phyloP scores from a whole-genome alignment of 1,284 basidiomycete species.

The Meripilus lineatus region DNA sequence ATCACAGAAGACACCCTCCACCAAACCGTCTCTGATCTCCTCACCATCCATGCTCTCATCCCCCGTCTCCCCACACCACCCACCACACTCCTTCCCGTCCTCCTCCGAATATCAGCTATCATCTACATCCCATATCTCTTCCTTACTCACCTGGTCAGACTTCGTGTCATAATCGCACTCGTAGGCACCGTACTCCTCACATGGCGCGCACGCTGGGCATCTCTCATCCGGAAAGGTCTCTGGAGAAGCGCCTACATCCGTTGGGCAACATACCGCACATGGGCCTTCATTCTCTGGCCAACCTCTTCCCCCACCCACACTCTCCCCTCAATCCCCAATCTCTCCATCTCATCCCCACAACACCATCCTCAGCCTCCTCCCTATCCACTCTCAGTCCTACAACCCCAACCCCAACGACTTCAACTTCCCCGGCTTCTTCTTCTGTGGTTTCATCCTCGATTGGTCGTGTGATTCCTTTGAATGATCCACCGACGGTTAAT shows the following conservation, averaged over 20 bases:
- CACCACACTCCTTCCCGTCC: constrained; percentile 18
- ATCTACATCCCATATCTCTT: constrained; percentile 58
- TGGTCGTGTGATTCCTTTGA: too few relatives aligned
- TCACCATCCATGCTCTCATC: constrained; percentile 48
- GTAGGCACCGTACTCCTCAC: constrained; percentile 54
- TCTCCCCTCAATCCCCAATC: constrained; percentile 16
- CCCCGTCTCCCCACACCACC: constrained; percentile 21
- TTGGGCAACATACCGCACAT: constrained; percentile 46
- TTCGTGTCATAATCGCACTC: constrained; percentile 56
- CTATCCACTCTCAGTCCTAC: neutral
- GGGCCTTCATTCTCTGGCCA: constrained; percentile 49
- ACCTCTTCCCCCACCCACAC: constrained; percentile 36
- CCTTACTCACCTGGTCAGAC: constrained; percentile 49
- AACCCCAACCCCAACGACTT: neutral
- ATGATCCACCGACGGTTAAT: constrained; percentile 16
- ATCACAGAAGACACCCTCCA: constrained; percentile 63
- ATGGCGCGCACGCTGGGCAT: constrained; percentile 63
- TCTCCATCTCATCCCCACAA: constrained; percentile 26
- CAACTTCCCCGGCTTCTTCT: too few relatives aligned
- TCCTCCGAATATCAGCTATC: constrained; percentile 44
- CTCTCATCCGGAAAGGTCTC: constrained; percentile 46
- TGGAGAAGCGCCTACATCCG: constrained; percentile 65
- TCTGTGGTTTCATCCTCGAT: too few relatives aligned
- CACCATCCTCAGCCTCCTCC: constrained; percentile 17
- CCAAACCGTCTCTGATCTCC: constrained; percentile 48